Conservation (phyloP, 164 flowering plant species). For the Sextonia rubra region DNA sequence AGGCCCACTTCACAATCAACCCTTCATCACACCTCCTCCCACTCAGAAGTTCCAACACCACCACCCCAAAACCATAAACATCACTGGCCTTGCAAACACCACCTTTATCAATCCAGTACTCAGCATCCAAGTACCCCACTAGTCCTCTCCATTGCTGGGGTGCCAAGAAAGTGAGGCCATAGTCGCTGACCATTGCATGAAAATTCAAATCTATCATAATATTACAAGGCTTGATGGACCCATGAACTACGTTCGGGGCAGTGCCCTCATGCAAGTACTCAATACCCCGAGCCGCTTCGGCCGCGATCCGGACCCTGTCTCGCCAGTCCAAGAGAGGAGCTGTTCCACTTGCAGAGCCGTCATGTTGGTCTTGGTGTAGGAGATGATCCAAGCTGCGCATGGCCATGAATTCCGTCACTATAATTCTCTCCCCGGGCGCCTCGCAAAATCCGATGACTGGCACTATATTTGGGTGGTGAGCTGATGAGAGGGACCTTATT, state of each 20-base stretch:
- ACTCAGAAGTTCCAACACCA: constrained; percentile 73
- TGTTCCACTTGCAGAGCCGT: background rate
- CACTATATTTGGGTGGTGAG: constrained; percentile 59
- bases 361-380: constrained; percentile 43
- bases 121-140: constrained; percentile 61
- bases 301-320: constrained; percentile 46
- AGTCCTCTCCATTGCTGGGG: constrained; percentile 49
- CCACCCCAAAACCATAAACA: constrained; percentile 78
- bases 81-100: constrained; percentile 63
- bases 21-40: constrained; percentile 64
- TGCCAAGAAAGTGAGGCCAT: constrained; percentile 58
- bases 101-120: constrained; percentile 46
- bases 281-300: constrained; percentile 63
- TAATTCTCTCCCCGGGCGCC: constrained; percentile 81
- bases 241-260: constrained; percentile 57
- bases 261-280: constrained; percentile 59
- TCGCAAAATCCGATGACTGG: constrained; percentile 63
- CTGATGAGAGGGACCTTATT: constrained; percentile 51
- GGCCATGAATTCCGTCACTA: constrained; percentile 51
- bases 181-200: constrained; percentile 56
- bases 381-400: constrained; percentile 58
- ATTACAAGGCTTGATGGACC: constrained; percentile 67
- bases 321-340: constrained; percentile 46
- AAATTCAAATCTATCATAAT: constrained; percentile 51
- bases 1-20: constrained; percentile 59